These are phyloP conservation scores for Torulaspora microellipsoides DNA, from an alignment of 805 yeast species.

Conservation along the genomic window DNA sequence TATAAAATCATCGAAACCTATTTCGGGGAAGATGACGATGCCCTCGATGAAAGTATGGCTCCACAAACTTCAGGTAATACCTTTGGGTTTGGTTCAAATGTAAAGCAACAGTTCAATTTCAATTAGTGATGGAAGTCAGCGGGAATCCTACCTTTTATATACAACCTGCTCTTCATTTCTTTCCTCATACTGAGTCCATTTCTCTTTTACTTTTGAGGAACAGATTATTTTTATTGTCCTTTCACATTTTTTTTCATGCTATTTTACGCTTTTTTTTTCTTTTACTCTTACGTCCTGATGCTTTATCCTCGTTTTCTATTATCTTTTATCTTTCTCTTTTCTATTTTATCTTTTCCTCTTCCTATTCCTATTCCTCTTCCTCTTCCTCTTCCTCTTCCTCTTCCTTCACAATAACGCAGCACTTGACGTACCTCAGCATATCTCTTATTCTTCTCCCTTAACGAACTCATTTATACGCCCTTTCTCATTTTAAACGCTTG, in stretches of 20 bases:
- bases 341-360: background rate
- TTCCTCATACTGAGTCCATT: too few relatives aligned
- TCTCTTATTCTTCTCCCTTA: background rate
- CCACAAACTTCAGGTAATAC: slow-evolving; percentile 77
- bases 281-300: slow-evolving; percentile 1
- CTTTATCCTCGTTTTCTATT: slow-evolving; percentile 4
- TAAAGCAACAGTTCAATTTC: slow-evolving; percentile 44
- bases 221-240: too few relatives aligned
- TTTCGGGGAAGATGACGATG: slow-evolving; percentile 77
- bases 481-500: too few relatives aligned
- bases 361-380: too few relatives aligned
- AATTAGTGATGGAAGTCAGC: slow-evolving; percentile 14
- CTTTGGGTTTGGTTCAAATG: slow-evolving; percentile 78
- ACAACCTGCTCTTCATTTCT: background rate
- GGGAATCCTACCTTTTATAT: background rate
- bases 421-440: background rate
- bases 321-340: background rate
- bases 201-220: too few relatives aligned
- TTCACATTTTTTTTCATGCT: background rate
- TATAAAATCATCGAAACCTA: slow-evolving; percentile 85
- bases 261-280: background rate
- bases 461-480: too few relatives aligned
- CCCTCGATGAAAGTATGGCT: slow-evolving; percentile 69
- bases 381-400: too few relatives aligned
- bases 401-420: too few relatives aligned